Base-by-base conservation (phyloP, 2,329 filamentous ascomycete genomes). In the Nothophaeocryptopus gaeumannii region DNA sequence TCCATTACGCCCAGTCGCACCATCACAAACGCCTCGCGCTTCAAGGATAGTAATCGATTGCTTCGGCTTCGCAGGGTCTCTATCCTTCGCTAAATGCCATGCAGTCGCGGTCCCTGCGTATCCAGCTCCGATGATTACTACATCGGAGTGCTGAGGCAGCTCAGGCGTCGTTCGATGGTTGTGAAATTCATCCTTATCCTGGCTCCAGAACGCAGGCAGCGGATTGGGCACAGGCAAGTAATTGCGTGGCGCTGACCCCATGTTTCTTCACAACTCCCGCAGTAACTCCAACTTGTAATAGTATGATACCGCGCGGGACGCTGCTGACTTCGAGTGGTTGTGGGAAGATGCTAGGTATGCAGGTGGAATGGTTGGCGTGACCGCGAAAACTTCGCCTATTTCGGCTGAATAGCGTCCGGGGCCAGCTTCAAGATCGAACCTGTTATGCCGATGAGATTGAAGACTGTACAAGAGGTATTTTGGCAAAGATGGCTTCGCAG, bases 111-210 rank as follows among this genome's bases (percentile, higher is more conserved):
- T 16, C 15, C 54, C 54, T 30, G 47, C 40, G 35, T 51, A 47
- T 9, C 54, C 51, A 5, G 40, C 47, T 13, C 54, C 51, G 9
- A 56, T 51, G 5, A 56, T 47, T 13, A 45, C 40, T 14, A 56
- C 20, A 31, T 54, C 54, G 12, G 39, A 35, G 40, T 74, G 68
- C 2, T 67, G 58, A 2, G 86, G 86, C 15, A 89, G 70, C 7
- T 79, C 70, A 0, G 70, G 61, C 0, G 86, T 88, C 0, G 83
- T 83, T 12, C 79, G 77, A 62, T 88, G 81, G 13, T 82, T 61
- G 43, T 73, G 68, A 1, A 76, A 60, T 1, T 61, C 50, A 55
- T 71, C 62, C 14, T 64, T 66, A 14, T 68, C 54, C 8, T 61
- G 61, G 11, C 66, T 61, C 74, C 73, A 76, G 54, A 73, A 76